phyloP scores from a whole-genome alignment of 306 rosid species.

The barrel medic (Medicago truncatula) region MtrunA17r5.0-ANR NC_053042.1:42967501-42968000 shows the following conservation, averaged over 20 bases:
- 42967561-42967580: slow-evolving; percentile 86
- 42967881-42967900: slow-evolving; percentile 60
- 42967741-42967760: slow-evolving; percentile 88
- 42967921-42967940: slow-evolving; percentile 86
- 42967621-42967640: slow-evolving; percentile 83
- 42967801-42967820: slow-evolving; percentile 82
- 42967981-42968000: slow-evolving; percentile 85
- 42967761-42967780: slow-evolving; percentile 91
- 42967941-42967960: slow-evolving; percentile 61
- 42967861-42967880: slow-evolving; percentile 67
- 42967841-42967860: slow-evolving; percentile 91
- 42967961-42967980: slow-evolving; percentile 77
- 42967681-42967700: slow-evolving; percentile 95
- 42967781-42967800: slow-evolving; percentile 55
- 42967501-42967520: slow-evolving; percentile 76
- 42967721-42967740: slow-evolving; percentile 91
- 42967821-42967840: slow-evolving; percentile 84
- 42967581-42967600: slow-evolving; percentile 82
- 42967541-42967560: slow-evolving; percentile 94
- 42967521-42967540: slow-evolving; percentile 92
- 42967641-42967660: slow-evolving; percentile 65
- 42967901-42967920: slow-evolving; percentile 93
- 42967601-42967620: slow-evolving; percentile 92
- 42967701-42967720: slow-evolving; percentile 94
- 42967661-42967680: slow-evolving; percentile 90